Evolutionary conservation across 164 flowering plant species (phyloP), one percentile per base, ranked within the genome.

Genomic region (Nelumbo lutea): DNA sequence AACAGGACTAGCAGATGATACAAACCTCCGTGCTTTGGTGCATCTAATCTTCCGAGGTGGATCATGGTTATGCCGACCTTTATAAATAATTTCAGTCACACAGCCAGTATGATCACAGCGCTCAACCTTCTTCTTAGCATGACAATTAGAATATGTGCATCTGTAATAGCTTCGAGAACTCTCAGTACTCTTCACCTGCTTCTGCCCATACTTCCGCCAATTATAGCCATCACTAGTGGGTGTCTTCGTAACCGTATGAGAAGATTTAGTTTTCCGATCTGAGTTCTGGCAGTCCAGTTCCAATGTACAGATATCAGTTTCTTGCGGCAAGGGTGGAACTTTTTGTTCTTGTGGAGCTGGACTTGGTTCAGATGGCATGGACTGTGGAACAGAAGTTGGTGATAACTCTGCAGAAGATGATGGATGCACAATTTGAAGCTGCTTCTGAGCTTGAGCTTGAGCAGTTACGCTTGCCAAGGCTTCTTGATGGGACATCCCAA

Each of bases 151-250:
- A 70, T 76, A 66, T 45, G 98, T 90, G 79, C 98, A 93, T 75
- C 77, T 83, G 73, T 82, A 90, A 78, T 93, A 93, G 78, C 98
- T 89, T 73, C 96, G 79, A 64, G 87, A 86, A 74, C 90, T 86
- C 65, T 84, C 79, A 59, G 86, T 84, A 71, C 87, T 84, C 74
- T 89, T 93, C 47, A 90, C 96, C 79, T 79, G 93, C 81, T 93
- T 93, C 75, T 93, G 96, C 66, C 98, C 98, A 82, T 93, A 93
- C 70, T 93, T 93, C n/a, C 98, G 82, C 98, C 98, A 93, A 59
- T 88, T 89, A 75, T 80, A 93, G 27, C 96, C 93, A 84, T 93
- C 98, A 68, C 75, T 66, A 15, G 78, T 58, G 56, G 88, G 76
- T 63, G 80, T 73, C 82, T 73, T 84, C 59, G 65, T 61, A 50